These are phyloP conservation scores for Cladosporium sphaerospermum DNA, from an alignment of 2,329 filamentous ascomycete species.

Conservation along the genomic window DNA sequence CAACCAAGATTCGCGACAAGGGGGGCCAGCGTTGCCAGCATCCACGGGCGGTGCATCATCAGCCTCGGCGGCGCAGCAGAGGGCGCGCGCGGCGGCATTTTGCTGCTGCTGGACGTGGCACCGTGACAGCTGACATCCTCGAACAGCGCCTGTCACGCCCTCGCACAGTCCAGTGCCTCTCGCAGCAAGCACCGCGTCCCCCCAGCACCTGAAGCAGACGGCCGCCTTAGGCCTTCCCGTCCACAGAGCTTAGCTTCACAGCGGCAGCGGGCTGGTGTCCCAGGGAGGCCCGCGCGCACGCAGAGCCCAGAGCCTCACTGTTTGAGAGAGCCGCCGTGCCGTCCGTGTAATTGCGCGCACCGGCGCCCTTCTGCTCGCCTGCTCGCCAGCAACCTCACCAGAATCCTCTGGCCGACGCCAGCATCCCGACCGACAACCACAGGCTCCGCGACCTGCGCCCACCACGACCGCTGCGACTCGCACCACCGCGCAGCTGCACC, in stretches of 20 bases:
- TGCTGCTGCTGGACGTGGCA: neutral
- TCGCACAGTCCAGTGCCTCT: too few relatives aligned
- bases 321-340: conserved; percentile 9
- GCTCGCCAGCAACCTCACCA: conserved; percentile 2
- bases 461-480: conserved; percentile 1
- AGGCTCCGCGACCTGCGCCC: neutral
- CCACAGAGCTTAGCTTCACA: neutral
- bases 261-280: neutral
- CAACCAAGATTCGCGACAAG: neutral
- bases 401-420: neutral
- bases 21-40: conserved; percentile 3
- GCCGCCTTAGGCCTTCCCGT: neutral
- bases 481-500: neutral
- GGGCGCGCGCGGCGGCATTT: neutral
- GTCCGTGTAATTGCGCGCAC: conserved; percentile 3
- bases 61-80: neutral
- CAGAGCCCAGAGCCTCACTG: conserved; percentile 4
- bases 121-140: neutral
- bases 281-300: neutral
- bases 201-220: too few relatives aligned
- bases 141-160: neutral
- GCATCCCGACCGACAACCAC: neutral
- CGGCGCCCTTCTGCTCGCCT: neutral
- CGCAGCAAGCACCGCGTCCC: too few relatives aligned
- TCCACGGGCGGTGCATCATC: neutral